A percentile compares a stretch with the other conserved stretches of the same genome.
phyloP scores from a whole-genome alignment of 768 basidiomycete species.

The Leccinum subtestaceum region DNA sequence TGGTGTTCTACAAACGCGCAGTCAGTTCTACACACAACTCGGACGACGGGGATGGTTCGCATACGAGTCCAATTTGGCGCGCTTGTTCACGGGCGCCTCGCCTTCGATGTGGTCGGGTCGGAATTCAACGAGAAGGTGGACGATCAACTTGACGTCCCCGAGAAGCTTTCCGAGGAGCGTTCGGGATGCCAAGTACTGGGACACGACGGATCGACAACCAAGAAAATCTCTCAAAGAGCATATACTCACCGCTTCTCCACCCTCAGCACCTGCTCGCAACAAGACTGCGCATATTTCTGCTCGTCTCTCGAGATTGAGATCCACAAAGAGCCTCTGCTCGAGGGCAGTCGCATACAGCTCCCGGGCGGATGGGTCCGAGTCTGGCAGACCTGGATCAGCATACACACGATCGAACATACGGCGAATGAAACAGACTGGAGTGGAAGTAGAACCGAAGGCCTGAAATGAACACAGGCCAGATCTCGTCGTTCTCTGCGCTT shows the following conservation, averaged over 20 bases:
- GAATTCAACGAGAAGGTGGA: slow-evolving; percentile 48
- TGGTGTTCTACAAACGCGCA: slow-evolving; percentile 3
- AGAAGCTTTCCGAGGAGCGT: slow-evolving; percentile 48
- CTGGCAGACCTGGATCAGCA: slow-evolving; percentile 30
- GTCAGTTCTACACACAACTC: neutral
- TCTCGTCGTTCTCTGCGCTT: slow-evolving; percentile 34
- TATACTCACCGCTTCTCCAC: slow-evolving; percentile 47
- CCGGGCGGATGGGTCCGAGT: slow-evolving; percentile 37
- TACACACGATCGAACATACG: neutral
- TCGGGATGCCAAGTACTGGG: slow-evolving; percentile 47
- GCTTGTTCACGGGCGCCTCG: slow-evolving; percentile 57
- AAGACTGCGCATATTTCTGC: slow-evolving; percentile 53
- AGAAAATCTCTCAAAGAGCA: neutral
- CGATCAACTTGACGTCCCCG: slow-evolving; percentile 49
- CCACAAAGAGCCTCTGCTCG: slow-evolving; percentile 53
- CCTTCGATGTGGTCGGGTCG: slow-evolving; percentile 43
- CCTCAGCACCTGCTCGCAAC: slow-evolving; percentile 49
- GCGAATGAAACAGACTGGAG: slow-evolving; percentile 39
- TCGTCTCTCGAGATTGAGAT: slow-evolving; percentile 51
- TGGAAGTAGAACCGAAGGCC: slow-evolving; percentile 44
- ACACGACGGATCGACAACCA: neutral
- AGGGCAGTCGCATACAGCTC: slow-evolving; percentile 43
- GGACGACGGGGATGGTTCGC: slow-evolving; percentile 34
- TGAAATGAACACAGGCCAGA: slow-evolving; percentile 51
- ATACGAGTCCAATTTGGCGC: slow-evolving; percentile 58